These are phyloP conservation scores for Cystobasidium onofrii DNA, from an alignment of 768 basidiomycete genomes.

Conservation along the genomic window DNA sequence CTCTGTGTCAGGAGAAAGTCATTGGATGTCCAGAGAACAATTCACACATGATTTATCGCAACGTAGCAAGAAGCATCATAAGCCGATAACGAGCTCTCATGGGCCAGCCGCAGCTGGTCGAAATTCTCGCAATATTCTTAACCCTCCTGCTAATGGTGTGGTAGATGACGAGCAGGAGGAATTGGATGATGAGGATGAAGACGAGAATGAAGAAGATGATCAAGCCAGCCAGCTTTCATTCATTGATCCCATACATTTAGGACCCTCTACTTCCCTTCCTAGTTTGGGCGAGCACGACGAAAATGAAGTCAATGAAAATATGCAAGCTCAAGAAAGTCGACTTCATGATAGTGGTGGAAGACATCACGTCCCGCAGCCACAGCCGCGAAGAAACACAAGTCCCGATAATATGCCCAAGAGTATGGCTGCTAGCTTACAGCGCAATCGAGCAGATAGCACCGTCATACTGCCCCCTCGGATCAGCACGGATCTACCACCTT, in stretches of 20 bases:
- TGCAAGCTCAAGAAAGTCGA: background rate
- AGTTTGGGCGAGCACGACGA: no score
- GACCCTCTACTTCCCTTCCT: background rate
- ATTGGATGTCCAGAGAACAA: background rate
- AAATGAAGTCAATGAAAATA: no score
- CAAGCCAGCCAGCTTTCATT: background rate
- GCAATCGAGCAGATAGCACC: background rate
- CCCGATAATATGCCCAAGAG: background rate
- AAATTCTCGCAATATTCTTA: no score
- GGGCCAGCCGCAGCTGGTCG: background rate
- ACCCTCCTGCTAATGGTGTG: background rate
- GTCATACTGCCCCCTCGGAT: background rate
- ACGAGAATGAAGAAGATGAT: constrained; percentile 5
- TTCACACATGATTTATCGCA: constrained; percentile 15
- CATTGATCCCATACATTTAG: background rate
- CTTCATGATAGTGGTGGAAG: background rate
- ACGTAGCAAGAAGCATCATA: background rate
- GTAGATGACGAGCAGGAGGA: background rate
- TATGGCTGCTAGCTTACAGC: background rate
- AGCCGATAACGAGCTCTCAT: background rate
- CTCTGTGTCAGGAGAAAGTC: background rate
- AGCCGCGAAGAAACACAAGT: background rate
- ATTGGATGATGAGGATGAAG: background rate
- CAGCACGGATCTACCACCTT: background rate
- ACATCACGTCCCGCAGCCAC: background rate